Evolutionary conservation across 2,329 filamentous ascomycete species (phyloP).

Genomic region (Penicillium sp.): DNA sequence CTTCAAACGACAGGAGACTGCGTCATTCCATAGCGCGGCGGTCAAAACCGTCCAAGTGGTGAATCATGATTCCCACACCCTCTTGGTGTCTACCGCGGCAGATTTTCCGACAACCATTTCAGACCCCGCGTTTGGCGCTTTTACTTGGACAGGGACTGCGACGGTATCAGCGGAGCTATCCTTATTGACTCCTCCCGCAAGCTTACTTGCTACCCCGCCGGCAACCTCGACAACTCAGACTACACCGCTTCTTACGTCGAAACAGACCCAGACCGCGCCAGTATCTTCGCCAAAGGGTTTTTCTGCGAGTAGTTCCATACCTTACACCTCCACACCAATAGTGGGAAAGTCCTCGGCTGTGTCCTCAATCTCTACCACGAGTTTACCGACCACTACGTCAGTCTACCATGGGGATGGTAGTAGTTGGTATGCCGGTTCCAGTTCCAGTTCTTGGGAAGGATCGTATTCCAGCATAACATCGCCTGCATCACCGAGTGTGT

Average conservation of each 20-base stretch:
- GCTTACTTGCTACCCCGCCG: conserved; percentile 2
- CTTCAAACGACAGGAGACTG: conserved; percentile 15
- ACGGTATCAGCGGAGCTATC: background rate
- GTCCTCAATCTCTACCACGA: conserved; percentile 2
- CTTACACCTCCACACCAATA: conserved; percentile 13
- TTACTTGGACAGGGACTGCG: conserved; percentile 5
- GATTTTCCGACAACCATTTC: conserved; percentile 17
- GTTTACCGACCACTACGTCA: conserved; percentile 1
- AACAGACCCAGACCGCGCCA: conserved; percentile 3
- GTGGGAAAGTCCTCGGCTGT: background rate
- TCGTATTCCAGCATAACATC: background rate
- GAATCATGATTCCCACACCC: conserved; percentile 17
- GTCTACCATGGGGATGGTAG: background rate
- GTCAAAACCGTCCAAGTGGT: conserved; percentile 19
- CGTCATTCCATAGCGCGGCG: conserved; percentile 1
- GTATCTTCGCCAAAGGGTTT: conserved; percentile 9
- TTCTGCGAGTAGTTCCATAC: conserved; percentile 7
- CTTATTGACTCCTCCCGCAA: conserved; percentile 3
- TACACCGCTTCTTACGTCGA: conserved; percentile 2
- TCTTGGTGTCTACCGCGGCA: conserved; percentile 10
- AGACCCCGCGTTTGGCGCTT: conserved; percentile 7
- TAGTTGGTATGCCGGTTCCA: background rate
- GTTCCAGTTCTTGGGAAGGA: background rate
- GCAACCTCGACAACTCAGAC: conserved; percentile 1
- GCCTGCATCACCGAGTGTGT: background rate